Evolutionary conservation across 163 green algal species (phyloP), one percentile per base, ranked within the genome.

Genomic region (Volvox carteri): DNA sequence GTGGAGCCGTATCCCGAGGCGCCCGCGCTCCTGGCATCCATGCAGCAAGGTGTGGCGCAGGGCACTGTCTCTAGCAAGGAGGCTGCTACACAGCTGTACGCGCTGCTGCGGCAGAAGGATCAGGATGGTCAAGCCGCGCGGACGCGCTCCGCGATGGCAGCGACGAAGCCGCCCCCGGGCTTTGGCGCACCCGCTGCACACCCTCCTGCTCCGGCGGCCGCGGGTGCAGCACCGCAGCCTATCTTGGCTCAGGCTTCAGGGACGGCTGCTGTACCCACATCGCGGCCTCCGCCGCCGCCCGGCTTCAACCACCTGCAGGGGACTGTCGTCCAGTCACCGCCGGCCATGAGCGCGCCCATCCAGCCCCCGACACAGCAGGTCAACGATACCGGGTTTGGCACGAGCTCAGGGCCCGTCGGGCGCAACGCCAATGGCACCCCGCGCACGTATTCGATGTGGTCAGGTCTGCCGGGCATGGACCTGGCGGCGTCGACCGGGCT

Each of bases 401-500:
- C 21, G 9, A n/a, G 35, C 25, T 42, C 58, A 11, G 76, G 85
- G 14, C 54, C 58, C 2, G 68, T 78, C 21, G 74, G 85, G 42
- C 75, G 77, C 30, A 86, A 90, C 48, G 86, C 86, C 37, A 90
- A 90, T 46, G 86, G 86, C 35, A 86, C 86, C 1, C 78, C 79
- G n/a, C 78, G 87, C 19, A 91, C 87, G 1, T 91, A 91, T 48
- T 91, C 87, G 0, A 88, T 91, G 87, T 91, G 87, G 87, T 91
- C 87, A 25, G 87, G 87, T 18, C 70, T 91, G 72, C 87, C 87
- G 1, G 87, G 87, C 44, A 89, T 91, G 65, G 87, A 91, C 54
- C 87, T 91, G 56, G 42, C 79, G 3, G 78, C 68, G 8, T 62
- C 68, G 4, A 86, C 77, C 28, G 73, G 62, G 28, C 72, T 89